Percentiles rank a stretch among this genome's conserved stretches.
These are phyloP conservation scores for Erysimum pusillum DNA, from an alignment of 441 rosid genomes.

Conservation along the genomic window DNA sequence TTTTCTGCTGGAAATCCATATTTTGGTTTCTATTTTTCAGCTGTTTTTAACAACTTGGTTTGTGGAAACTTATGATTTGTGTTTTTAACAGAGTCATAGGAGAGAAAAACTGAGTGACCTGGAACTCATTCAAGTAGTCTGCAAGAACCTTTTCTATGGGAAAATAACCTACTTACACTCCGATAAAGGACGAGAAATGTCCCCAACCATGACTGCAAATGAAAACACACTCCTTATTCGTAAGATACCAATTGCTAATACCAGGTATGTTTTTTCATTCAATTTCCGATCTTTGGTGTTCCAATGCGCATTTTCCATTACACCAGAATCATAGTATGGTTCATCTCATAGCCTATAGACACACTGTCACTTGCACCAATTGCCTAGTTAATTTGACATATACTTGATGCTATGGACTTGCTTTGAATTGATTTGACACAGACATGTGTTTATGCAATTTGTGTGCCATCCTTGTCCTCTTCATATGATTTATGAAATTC, in stretches of 20 bases:
- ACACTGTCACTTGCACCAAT: not conserved
- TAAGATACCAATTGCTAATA: conserved; percentile 73
- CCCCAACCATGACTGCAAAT: conserved; percentile 65
- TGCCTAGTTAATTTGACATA: not conserved
- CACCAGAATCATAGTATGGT: not conserved
- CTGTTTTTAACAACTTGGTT: too few species aligned
- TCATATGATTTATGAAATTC: conserved; percentile 6
- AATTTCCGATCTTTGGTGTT: not conserved
- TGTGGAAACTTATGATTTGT: conserved; percentile 10
- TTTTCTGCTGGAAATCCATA: too few species aligned
- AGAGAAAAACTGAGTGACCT: conserved; percentile 63
- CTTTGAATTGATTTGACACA: not conserved
- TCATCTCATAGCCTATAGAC: not conserved
- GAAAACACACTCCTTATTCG: conserved; percentile 91
- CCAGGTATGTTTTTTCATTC: conserved; percentile 55
- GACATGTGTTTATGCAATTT: not conserved
- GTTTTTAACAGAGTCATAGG: conserved; percentile 60
- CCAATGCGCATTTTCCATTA: not conserved
- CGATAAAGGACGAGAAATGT: conserved; percentile 74
- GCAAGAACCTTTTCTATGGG: conserved; percentile 78
- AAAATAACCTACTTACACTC: conserved; percentile 81
- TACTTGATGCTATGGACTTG: not conserved
- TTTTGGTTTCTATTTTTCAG: too few species aligned
- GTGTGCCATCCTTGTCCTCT: not conserved
- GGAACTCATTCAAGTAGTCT: conserved; percentile 61